Base-by-base conservation (phyloP, 768 basidiomycete genomes). In the Hygrophorus pudorinus region DNA sequence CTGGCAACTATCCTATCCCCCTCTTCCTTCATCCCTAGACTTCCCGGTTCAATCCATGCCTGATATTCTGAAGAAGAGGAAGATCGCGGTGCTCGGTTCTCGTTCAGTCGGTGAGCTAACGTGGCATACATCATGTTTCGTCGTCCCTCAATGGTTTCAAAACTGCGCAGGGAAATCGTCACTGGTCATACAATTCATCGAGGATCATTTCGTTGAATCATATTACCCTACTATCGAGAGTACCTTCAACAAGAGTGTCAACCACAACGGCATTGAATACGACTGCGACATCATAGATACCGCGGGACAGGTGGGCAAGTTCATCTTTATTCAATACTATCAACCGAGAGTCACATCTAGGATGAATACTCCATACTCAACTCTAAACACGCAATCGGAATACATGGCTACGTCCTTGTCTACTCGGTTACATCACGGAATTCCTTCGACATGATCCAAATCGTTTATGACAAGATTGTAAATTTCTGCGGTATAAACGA, bases 251-350 rank as follows among this genome's bases (percentile, higher is more conserved):
- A 96, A 94, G 72, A 81, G 73, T 48, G 79, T 98, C 56, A 76
- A 73, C 46, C 84, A 86, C 68, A 88, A 87, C 45, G 93, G 92
- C 40, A 73, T 82, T 27, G 89, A 93, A 56, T 98, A 92, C 57
- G 84, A 91, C 48, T 93, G 92, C 65, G 91, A 94, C 65, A 93
- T 98, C 67, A 89, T 97, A 55, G 94, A 98, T 62, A 94, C 91
- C 51, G 94, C 94, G 41, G 94, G 94, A 21, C 94, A 97, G 79
- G 92, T 89, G 45, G 51, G 77, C 59, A 2, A 29, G 27, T 5
- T 38, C 28, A 46, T 45, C 44, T 29, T 42, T 45, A 40, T 24
- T 30, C 46, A 33, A 2, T 21, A 27, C 41, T 48, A 24, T 13
- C 14, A 18, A 12, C 13, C 16, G 10, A 8, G 18, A 10, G 3